Evolutionary conservation across 169 alveolate genomes (phyloP), one percentile per base, ranked within the genome.

Genomic region (Plasmodium gonderi): DNA sequence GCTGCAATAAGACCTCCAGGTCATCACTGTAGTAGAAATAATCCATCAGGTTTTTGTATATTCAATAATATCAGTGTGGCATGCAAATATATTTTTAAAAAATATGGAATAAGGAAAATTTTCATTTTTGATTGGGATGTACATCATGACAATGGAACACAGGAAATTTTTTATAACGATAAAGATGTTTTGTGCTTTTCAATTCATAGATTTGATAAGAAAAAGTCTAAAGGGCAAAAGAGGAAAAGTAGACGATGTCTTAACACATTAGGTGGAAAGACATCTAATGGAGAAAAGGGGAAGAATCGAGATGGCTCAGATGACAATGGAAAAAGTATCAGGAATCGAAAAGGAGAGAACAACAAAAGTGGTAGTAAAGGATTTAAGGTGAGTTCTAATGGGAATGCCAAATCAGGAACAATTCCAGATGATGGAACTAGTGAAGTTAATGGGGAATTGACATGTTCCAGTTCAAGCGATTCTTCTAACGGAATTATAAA

Each of bases 71-170:
- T 98, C 5, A 98, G 99, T 49, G 96, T 98, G 29, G 99, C 98
- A 1, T 99, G 98, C 4, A 97, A 97, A 31, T 97, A 97, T 92
- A 95, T 97, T 14, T 97, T 91, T 90, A 92, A 95, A 74, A 87
- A 90, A 47, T 96, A 97, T 90, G 96, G 97, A 17, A 95, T 98
- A 17, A 91, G 96, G 81, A 96, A 98, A 78, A 96, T 98, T 1
- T 99, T 99, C 3, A 97, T 98, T 77, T 95, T 98, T 49, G 99
- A 98, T 92, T 97, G 98, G 96, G 99, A 98, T 92, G 99, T 98
- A 14, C 99, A 98, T 93, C 99, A 98, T 92, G 99, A 99, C 17
- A 97, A 98, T 94, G 99, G 99, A 11, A 98, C 99, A 5, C 98
- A 98, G 74, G 98, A 97, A 74, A 97, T 98, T 20, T 95, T 98